Evolutionary conservation across 257 asterid genomes (phyloP), one percentile per base, ranked within the genome.

Genomic region (Lycium barbarum): DNA sequence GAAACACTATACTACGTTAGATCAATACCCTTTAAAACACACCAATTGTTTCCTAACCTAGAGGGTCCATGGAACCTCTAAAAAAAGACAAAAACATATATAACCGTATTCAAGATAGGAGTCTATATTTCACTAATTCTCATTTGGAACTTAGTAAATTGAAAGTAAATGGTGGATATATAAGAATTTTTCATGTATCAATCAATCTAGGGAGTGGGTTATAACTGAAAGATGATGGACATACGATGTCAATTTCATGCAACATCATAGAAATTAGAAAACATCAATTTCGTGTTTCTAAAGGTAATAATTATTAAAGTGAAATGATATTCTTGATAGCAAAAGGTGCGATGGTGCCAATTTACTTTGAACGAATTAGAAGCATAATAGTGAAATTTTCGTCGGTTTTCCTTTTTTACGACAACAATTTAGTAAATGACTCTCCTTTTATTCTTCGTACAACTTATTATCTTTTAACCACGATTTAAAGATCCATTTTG

Each of bases 251-350:
- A 10, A 45, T 72, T 72, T 3, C 80, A 72, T 72, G 80, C 40
- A 45, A 5, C 38, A 45, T 72, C 11, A 68, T 36, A 35, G 22
- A 67, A 26, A 26, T 26, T 26, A 26, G 45, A 67, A 67, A 67
- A 36, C 26, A 67, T 14, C 78, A 38, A 70, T 70, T 38, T 70
- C 47, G 51, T 14, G 22, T 51, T 1, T 20, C 8, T 49, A 49
- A 20, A 49, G 22, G 33, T 26, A 26, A 74, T 49, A 6, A 26
- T 51, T 20, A 70, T 22, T 22, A 22, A 76, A 76, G 63, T 51
- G 47, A 76, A 51, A 26, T 76, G 82, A 51, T 14, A 51, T 76
- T 51, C 63, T 76, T 76, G 63, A 76, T 76, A 26, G 5, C 63
- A 76, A 51, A 35, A 13, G 6, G 33, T 26, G 33, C 33, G 0